Base-by-base conservation (phyloP, 2,329 filamentous ascomycete species). In the Ascochyta koolunga region DNA sequence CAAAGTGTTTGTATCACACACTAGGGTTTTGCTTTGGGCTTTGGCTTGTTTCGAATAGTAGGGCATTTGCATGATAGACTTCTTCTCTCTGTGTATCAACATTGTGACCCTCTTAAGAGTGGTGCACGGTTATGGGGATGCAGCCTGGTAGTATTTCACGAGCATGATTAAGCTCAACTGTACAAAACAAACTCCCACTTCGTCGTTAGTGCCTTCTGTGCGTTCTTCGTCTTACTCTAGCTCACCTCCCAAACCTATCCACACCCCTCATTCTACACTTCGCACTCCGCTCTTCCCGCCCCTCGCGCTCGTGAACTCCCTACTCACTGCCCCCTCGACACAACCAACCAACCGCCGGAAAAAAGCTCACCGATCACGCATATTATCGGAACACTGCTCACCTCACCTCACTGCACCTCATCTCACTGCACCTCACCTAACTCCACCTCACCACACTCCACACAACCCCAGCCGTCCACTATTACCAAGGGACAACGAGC, bases 61-160 rank as follows among this genome's bases (percentile, higher is more conserved):
- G 19, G 6, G 44, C 32, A 25, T 32, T 22, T 35, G 46, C 37
- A 41, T 41, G n/a, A 29, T 49, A 49, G 46, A 38, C 32, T 22
- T 38, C 39, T 38, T 32, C 38, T 44, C 47, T 50, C 39, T 50
- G 32, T 50, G 39, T 43, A 43, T 43, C 39, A 46, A 46, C 15
- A 39, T 46, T n/a, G 32, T 37, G 33, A 16, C 22, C 22, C 43
- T 11, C 43, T n/a, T 27, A 10, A 29, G 43, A 19, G 21, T 22
- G 24, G 18, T 43, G 22, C 21, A 25, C 42, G 32, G 24, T 21
- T 46, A 29, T 21, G 22, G 43, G 43, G 19, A 13, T 33, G 22
- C 43, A 46, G 43, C 21, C 11, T 29, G 43, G 29, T 37, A 46
- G 33, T 36, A 37, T 22, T 43, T n/a, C 9, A 32, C 10, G 27